Base-by-base conservation (phyloP, 1,284 basidiomycete species). In the Cryptococcus jaspeensis region DNA sequence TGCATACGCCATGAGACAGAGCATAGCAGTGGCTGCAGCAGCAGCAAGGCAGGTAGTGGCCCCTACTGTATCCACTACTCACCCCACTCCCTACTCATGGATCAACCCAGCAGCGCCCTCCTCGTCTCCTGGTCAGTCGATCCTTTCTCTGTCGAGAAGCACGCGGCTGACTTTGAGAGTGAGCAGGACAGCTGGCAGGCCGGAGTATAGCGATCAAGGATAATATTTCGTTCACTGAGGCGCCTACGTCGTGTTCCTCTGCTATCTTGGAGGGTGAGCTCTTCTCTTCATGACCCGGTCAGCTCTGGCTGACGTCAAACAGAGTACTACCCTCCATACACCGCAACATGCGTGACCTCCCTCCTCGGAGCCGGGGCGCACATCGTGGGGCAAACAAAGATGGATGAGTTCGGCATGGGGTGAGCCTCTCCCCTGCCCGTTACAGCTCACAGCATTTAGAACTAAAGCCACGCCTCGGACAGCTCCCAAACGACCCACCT, bases 361-460 rank as follows among this genome's bases (percentile, higher is more conserved):
- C 78, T 99, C 0, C 79, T 82, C 1, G 61, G 78, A 0, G 81
- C 83, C 0, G 93, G 92, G 1, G 92, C 88, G 0, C 74, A 82
- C 9, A 83, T 98, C 13, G 70, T 87, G 0, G 93, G 92, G 2
- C 95, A 95, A 78, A 88, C 93, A 0, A 97, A 97, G 72, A 93
- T 92, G 76, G 95, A 99, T 73, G 95, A 98, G 75, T 99, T 99
- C 76, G 94, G 94, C 0, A 99, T 99, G 95, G 95, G 95, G 87
- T 92, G 41, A 51, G 70, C 18, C 13, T 5, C 28, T 9, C 9
- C 28, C 9, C 28, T 9, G 5, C 28, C 28, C 28, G 9, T 9
- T 32, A 32, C 28, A 32, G 9, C 5, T 9, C 28, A 9, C 28
- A 32, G 22, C 32, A 12, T 22, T 35, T 22, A 18, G 20, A 35